phyloP scores from a whole-genome alignment of 768 basidiomycete species.

The Pilatotrama ljubarskyi region DNA sequence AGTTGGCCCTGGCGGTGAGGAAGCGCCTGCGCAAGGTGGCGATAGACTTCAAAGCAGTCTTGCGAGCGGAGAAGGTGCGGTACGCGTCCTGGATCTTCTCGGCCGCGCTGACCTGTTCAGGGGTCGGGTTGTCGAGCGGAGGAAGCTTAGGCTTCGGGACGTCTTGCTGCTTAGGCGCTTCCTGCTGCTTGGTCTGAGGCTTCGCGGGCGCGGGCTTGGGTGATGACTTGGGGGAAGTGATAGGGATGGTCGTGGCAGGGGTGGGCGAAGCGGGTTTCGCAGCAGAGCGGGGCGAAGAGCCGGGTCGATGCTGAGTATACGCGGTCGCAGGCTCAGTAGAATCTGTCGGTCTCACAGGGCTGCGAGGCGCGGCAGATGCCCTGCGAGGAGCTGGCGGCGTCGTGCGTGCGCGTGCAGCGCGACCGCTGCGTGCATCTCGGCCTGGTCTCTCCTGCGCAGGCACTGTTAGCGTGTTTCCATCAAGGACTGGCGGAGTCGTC shows the following conservation, averaged over 20 bases:
- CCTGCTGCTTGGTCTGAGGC: not conserved
- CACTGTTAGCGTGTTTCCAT: not conserved
- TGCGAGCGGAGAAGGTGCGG: slow-evolving; percentile 39
- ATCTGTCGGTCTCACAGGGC: not conserved
- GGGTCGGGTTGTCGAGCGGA: slow-evolving; percentile 9
- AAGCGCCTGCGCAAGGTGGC: slow-evolving; percentile 44
- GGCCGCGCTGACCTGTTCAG: slow-evolving; percentile 34
- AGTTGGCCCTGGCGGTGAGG: slow-evolving; percentile 40
- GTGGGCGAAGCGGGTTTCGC: slow-evolving; percentile 9
- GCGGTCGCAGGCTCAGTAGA: not conserved
- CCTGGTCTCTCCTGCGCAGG: not conserved
- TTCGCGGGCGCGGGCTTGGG: slow-evolving; percentile 3
- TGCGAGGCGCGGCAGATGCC: slow-evolving; percentile 1
- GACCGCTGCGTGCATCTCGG: slow-evolving; percentile 2
- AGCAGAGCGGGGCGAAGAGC: not conserved
- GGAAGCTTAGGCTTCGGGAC: slow-evolving; percentile 1
- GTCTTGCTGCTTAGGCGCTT: not conserved
- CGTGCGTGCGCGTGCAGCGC: slow-evolving; percentile 12
- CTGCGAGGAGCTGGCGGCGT: slow-evolving; percentile 11
- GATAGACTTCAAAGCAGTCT: slow-evolving; percentile 42
- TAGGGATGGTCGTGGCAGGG: slow-evolving; percentile 10
- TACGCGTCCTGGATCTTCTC: slow-evolving; percentile 48
- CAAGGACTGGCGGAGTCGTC: not conserved
- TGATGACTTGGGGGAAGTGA: slow-evolving; percentile 8
- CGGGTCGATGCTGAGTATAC: not conserved